Base-by-base conservation (phyloP, 805 yeast genomes). In the Hyphopichia homilentoma region DNA sequence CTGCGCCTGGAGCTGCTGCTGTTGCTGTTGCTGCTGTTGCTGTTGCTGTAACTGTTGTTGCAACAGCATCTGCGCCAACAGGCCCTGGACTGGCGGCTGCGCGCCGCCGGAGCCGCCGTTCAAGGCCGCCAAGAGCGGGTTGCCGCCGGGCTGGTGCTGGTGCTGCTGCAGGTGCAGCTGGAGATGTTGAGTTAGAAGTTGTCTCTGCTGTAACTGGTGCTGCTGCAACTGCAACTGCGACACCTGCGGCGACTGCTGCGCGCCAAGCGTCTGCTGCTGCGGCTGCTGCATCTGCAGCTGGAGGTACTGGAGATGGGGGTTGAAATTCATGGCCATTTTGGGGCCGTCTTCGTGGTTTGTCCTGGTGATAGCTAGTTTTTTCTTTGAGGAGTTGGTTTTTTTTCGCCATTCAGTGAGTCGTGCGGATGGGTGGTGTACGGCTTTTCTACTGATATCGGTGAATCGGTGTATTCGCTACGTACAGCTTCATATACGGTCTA, bases 251-350 rank as follows among this genome's bases (percentile, higher is more conserved):
- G 65, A 57, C 29, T 54, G 61, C 6, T 36, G 36, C 12, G 43
- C 32, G 19, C 39, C 39, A 29, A 44, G 32, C 25, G 41, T 54
- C 22, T 47, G 57, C 40, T 45, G 61, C 17, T 39, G 45, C 32
- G 39, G 55, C 29, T 44, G 47, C 43, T 44, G 65, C 25, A 43
- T 51, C 41, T 47, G 63, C 44, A 58, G 65, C 40, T 57, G 71
- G 38, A 65, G 52, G 45, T 63, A 64, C 40, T 62, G 72, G 29
- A 64, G 58, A 36, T 65, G 72, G 18, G 70, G 69, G 36, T 62
- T 62, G 29, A 57, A 56, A 47, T 65, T 65, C 70, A 65, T 65
- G n/a, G n/a, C n/a, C n/a, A n/a, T n/a, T n/a, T n/a, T n/a, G n/a
- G n/a, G n/a, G n/a, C n/a, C n/a, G n/a, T n/a, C n/a, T n/a, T n/a